These are phyloP conservation scores for Symbiodinium natans DNA, from an alignment of 73 alveolate species.

Conservation along the genomic window DNA sequence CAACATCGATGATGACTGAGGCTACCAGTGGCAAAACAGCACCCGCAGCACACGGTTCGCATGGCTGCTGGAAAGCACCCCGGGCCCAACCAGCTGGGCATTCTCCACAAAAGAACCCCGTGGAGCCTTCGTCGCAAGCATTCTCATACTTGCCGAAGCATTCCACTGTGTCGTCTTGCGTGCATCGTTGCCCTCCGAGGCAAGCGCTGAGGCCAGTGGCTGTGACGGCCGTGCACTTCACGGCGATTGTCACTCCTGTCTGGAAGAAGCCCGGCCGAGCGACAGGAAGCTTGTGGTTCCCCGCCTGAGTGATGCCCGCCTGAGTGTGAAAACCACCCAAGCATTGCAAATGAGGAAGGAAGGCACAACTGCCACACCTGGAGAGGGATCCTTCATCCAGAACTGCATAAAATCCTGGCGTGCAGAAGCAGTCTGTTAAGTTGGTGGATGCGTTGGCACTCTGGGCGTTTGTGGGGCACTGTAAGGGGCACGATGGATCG, in stretches of 20 bases:
- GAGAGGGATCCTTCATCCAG: not conserved
- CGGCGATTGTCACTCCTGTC: not conserved
- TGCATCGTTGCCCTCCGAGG: not conserved
- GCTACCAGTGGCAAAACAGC: not conserved
- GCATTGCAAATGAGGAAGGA: not conserved
- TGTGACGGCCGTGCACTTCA: not conserved
- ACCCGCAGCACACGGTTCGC: not conserved
- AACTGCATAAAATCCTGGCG: not conserved
- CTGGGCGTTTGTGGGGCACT: not conserved
- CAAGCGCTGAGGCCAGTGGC: not conserved
- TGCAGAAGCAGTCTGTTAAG: not conserved
- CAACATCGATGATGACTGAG: too few relatives aligned
- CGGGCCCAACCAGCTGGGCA: constrained; percentile 4
- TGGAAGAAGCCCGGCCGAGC: not conserved
- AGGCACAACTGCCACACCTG: not conserved
- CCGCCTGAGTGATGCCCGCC: not conserved
- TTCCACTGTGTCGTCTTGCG: not conserved
- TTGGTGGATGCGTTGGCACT: not conserved
- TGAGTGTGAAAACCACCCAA: not conserved
- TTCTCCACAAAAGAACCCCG: not conserved
- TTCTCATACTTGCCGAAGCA: not conserved
- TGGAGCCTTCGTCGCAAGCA: not conserved
- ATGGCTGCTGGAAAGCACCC: not conserved
- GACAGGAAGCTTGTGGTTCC: not conserved
- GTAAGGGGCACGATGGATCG: not conserved